Conservation (phyloP, 495 filamentous ascomycete genomes). For the Talaromyces proteolyticus region DNA sequence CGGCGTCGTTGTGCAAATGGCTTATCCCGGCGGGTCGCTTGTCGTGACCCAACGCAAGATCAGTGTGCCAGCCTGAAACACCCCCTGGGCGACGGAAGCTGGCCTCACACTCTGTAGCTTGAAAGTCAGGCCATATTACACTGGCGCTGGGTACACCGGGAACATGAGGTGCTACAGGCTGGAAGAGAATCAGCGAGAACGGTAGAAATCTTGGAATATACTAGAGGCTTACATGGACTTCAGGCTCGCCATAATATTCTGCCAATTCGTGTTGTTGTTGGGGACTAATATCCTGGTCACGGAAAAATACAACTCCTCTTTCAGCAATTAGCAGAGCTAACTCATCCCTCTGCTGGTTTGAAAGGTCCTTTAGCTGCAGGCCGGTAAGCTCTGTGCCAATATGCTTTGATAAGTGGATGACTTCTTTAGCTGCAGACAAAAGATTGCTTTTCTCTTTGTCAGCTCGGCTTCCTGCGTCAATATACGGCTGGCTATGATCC, state of each 20-base stretch:
- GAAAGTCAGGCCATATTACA: background rate
- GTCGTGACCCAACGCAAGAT: background rate
- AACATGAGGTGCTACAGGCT: background rate
- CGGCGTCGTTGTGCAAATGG: constrained; percentile 50
- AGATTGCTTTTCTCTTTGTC: background rate
- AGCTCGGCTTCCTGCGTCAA: background rate
- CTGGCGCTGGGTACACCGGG: background rate
- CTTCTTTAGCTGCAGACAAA: background rate
- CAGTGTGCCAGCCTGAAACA: background rate
- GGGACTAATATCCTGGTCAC: constrained; percentile 47
- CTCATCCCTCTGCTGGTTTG: constrained; percentile 57
- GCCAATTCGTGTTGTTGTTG: constrained; percentile 42
- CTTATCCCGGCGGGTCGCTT: constrained; percentile 65
- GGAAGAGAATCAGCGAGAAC: too few species aligned
- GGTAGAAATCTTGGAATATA: too few species aligned
- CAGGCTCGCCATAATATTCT: constrained; percentile 30
- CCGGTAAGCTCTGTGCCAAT: constrained; percentile 57
- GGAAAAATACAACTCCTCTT: constrained; percentile 59
- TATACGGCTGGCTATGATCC: too few species aligned
- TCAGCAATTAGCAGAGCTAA: constrained; percentile 56
- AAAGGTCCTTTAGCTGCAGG: constrained; percentile 55
- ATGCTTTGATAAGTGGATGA: constrained; percentile 19
- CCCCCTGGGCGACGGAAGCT: background rate
- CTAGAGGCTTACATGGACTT: constrained; percentile 19
- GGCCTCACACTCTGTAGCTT: background rate